Conservation (phyloP, 2,329 filamentous ascomycete genomes). For the Colletotrichum sp. region DNA sequence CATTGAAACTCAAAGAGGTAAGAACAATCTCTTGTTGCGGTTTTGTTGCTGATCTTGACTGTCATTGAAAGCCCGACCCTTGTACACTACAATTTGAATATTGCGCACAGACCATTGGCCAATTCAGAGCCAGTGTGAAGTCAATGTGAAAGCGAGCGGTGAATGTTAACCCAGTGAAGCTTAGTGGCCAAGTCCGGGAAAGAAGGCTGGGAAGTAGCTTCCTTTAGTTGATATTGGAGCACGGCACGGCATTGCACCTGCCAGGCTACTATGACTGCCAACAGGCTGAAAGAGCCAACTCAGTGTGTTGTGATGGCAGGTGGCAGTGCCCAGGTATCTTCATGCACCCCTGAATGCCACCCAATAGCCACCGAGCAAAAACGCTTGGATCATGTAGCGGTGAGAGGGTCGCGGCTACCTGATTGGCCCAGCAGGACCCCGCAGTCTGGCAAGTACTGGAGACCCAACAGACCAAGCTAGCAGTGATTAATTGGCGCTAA, state of each 20-base stretch:
- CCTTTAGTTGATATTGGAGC: not conserved
- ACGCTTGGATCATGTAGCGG: constrained; percentile 26
- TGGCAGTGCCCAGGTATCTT: constrained; percentile 13
- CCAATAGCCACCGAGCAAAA: constrained; percentile 3
- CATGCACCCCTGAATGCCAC: constrained; percentile 19
- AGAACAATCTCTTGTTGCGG: not conserved
- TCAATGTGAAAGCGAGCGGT: not conserved
- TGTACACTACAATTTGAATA: not conserved
- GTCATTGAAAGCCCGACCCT: not conserved
- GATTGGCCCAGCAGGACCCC: not conserved
- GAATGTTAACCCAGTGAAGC: not conserved
- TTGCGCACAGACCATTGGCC: not conserved
- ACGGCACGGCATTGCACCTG: not conserved
- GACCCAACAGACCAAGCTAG: constrained; percentile 9
- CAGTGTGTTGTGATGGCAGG: constrained; percentile 1
- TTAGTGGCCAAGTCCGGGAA: not conserved
- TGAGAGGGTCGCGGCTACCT: constrained; percentile 25
- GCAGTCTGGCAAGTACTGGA: constrained; percentile 4
- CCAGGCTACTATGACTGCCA: not conserved
- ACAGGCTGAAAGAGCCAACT: not conserved
- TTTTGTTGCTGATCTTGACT: not conserved
- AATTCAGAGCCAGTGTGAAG: not conserved
- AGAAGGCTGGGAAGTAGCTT: not conserved
- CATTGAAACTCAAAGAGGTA: not conserved
- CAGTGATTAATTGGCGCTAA: constrained; percentile 9